These are phyloP conservation scores for Lachnellula cervina DNA, from an alignment of 2,329 filamentous ascomycete genomes.

Conservation along the genomic window DNA sequence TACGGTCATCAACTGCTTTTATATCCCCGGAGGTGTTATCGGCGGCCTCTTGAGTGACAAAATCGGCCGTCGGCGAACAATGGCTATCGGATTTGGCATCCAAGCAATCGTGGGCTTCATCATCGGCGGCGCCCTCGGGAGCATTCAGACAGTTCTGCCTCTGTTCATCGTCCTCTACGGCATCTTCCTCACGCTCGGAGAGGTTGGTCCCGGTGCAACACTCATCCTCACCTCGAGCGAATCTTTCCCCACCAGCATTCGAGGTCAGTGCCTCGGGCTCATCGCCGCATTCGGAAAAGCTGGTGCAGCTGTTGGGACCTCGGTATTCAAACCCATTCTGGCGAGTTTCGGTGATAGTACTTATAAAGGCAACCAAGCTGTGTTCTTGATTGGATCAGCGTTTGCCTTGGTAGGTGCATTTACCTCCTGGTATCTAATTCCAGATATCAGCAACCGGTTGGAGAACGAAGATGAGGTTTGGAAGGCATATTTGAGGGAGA, in stretches of 20 bases:
- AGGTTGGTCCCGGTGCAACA: conserved; percentile 46
- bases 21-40: conserved; percentile 42
- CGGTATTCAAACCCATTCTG: conserved; percentile 48
- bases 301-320: conserved; percentile 45
- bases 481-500: conserved; percentile 39
- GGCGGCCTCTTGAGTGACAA: conserved; percentile 39
- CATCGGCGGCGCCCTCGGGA: conserved; percentile 42
- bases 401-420: conserved; percentile 44
- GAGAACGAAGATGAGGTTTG: conserved; percentile 42
- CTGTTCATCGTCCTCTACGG: conserved; percentile 49
- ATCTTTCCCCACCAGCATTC: conserved; percentile 45
- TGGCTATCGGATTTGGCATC: conserved; percentile 45
- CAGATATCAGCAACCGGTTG: conserved; percentile 38
- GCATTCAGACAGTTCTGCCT: conserved; percentile 43
- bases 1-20: conserved; percentile 46
- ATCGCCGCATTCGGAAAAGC: conserved; percentile 45
- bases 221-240: conserved; percentile 40
- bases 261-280: conserved; percentile 46
- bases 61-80: conserved; percentile 46
- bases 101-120: conserved; percentile 45
- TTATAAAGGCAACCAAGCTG: conserved; percentile 43
- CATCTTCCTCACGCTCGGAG: conserved; percentile 44
- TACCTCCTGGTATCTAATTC: conserved; percentile 42
- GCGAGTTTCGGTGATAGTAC: conserved; percentile 37
- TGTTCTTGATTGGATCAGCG: conserved; percentile 46